Evolutionary conservation across 1,284 basidiomycete genomes (phyloP), one percentile per base, ranked within the genome.

Genomic region (Melampsora larici-populina): DNA sequence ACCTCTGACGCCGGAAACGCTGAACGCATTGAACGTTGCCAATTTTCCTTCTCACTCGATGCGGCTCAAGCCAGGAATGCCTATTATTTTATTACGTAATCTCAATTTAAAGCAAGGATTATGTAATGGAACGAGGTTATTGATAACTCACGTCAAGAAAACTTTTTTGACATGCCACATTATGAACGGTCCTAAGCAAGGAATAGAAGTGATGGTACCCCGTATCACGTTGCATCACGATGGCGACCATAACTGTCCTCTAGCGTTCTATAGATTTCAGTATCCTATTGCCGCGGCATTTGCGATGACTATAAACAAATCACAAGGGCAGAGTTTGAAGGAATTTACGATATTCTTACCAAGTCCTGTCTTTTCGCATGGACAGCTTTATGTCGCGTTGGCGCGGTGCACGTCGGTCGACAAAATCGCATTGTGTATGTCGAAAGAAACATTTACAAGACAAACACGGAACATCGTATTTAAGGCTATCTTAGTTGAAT

Each of bases 221-320:
- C 51, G 48, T 9, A 51, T 75, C 9, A 18, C 6, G 8, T 21
- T 75, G 6, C 55, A 21, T 18, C 55, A 66, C 24, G 31, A 66
- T 17, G 43, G 46, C 0, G 48, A 75, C 15, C 9, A 1, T 6
- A 29, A 29, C 24, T 63, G 29, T 26, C 36, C 26, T 15, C 13
- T 63, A 3, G 8, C 29, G n/a, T n/a, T n/a, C n/a, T n/a, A n/a
- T n/a, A n/a, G n/a, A n/a, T n/a, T n/a, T n/a, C n/a, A n/a, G n/a
- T 43, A 62, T 11, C 70, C 70, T 0, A n/a, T 72, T 9, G 8
- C 55, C 2, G 15, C 63, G 4, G 70, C 70, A 9, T 72, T 72
- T 64, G 58, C 58, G 0, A 40, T 63, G 29, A 72, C 55, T 8
- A 63, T 72, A 6, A 72, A 72, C 26, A 72, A 72, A 31, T 60